Conservation (phyloP, 768 basidiomycete species). For the Tricholoma furcatifolium region DNA sequence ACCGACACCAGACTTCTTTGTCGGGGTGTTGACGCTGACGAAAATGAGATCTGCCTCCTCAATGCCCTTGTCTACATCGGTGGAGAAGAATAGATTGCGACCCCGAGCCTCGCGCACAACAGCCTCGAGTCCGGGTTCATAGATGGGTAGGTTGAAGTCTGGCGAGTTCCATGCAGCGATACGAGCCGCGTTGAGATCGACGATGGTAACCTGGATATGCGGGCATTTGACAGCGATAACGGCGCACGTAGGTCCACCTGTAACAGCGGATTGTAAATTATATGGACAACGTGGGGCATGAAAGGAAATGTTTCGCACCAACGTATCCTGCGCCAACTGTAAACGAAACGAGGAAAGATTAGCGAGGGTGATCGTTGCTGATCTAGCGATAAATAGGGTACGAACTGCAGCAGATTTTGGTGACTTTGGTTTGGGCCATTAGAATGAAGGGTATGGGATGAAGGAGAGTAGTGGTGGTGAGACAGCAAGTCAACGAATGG, state of each 20-base stretch:
- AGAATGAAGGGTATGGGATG: conserved; percentile 1
- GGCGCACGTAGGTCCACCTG: conserved; percentile 93
- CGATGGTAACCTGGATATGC: conserved; percentile 92
- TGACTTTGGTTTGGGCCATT: conserved; percentile 63
- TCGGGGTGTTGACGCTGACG: conserved; percentile 98
- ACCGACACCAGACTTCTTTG: conserved; percentile 97
- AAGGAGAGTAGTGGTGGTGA: conserved; percentile 9
- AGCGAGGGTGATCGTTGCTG: background rate
- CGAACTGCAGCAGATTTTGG: conserved; percentile 89
- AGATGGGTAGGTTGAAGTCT: conserved; percentile 87
- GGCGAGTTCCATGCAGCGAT: conserved; percentile 96
- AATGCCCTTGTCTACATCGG: conserved; percentile 91
- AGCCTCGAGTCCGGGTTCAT: conserved; percentile 93
- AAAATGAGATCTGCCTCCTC: conserved; percentile 97
- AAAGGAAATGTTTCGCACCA: conserved; percentile 47
- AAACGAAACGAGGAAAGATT: conserved; percentile 16
- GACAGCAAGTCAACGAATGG: background rate
- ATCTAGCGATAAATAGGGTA: conserved; percentile 18
- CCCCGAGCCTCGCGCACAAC: conserved; percentile 88
- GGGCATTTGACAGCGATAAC: conserved; percentile 94
- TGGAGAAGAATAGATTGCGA: conserved; percentile 96
- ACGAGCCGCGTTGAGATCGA: conserved; percentile 92
- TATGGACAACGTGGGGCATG: background rate
- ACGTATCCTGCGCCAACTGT: conserved; percentile 91
- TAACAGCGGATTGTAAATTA: background rate